Evolutionary conservation across 2,329 filamentous ascomycete species (phyloP), one percentile per base, ranked within the genome.

Genomic region (Pseudogymnoascus sp.): DNA sequence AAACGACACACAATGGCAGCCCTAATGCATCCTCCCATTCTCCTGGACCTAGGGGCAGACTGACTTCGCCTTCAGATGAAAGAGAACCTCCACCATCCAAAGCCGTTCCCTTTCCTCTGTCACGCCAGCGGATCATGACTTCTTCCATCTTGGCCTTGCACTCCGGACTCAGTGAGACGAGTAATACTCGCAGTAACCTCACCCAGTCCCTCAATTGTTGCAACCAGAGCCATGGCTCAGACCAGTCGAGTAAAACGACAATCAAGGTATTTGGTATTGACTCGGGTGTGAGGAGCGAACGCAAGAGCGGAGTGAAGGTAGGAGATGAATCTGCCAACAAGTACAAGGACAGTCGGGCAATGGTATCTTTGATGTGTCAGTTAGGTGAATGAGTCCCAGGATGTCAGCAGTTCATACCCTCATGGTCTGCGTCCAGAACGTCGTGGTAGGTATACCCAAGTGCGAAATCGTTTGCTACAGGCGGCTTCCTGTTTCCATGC

Each of bases 371-470:
- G 28, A 25, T n/a, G 31, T 28, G 57, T 73, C 31, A 75, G 67
- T 25, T 63, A 48, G 8, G 10, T 21, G n/a, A 39, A 61, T 72
- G 60, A 74, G 67, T 34, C 41, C 51, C 25, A 51, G 11, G 25
- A 14, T 14, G 11, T 25, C 25, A 23, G 14, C 10, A 57, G 54
- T 16, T 72, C 76, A 65, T 77, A 92, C 90, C 90, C 81, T 97
- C 93, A 76, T 96, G 92, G 74, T 97, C 93, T 64, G 91, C 89
- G 76, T 97, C 93, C 39, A 96, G 82, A 39, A 97, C 92, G 77
- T 97, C 92, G 75, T 96, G 92, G 77, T 96, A 97, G 63, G 93
- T 96, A 75, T 97, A 97, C 62, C 93, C 93, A 65, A 97, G 79
- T 10, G 93, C 93, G 76, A 96, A 96, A 73, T 89, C 90, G 74